Evolutionary conservation across 225 moss, liverwort and hornwort species (phyloP).

Genomic region (Polytrichum commune): DNA sequence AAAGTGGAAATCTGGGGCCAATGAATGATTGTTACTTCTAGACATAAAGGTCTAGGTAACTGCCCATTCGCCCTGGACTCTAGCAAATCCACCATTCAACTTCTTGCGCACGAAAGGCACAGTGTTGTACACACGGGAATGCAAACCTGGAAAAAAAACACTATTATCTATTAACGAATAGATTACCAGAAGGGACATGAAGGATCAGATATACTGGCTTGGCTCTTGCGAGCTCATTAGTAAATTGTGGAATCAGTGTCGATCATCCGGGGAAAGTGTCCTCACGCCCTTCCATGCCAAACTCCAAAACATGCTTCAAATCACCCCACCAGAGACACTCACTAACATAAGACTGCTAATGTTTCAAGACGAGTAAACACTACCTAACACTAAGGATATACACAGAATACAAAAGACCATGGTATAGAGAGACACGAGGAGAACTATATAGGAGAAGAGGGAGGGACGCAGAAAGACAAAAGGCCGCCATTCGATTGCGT

Average conservation of each 20-base stretch:
- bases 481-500: no score
- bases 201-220: conserved; percentile 6
- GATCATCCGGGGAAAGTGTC: conserved; percentile 5
- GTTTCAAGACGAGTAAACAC: rapidly evolving
- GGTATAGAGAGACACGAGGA: no score
- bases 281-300: not conserved
- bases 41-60: conserved; percentile 12
- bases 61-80: conserved; percentile 16
- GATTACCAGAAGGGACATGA: not conserved
- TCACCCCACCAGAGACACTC: no score
- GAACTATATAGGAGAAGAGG: no score
- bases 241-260: not conserved
- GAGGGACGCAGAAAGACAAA: no score
- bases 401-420: no score
- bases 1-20: not conserved
- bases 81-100: conserved; percentile 27
- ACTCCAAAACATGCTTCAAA: not conserved
- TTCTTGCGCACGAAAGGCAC: not conserved
- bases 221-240: conserved; percentile 1
- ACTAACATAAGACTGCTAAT: no score
- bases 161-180: not conserved
- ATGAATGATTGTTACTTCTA: conserved; percentile 17
- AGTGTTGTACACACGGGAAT: conserved; percentile 27
- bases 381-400: rapidly evolving
- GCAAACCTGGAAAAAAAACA: not conserved